A percentile compares a stretch with the other conserved stretches of the same genome.
These are phyloP conservation scores for Pouteria glomerata DNA, from an alignment of 148 eudicot genomes.

Conservation along the genomic window DNA sequence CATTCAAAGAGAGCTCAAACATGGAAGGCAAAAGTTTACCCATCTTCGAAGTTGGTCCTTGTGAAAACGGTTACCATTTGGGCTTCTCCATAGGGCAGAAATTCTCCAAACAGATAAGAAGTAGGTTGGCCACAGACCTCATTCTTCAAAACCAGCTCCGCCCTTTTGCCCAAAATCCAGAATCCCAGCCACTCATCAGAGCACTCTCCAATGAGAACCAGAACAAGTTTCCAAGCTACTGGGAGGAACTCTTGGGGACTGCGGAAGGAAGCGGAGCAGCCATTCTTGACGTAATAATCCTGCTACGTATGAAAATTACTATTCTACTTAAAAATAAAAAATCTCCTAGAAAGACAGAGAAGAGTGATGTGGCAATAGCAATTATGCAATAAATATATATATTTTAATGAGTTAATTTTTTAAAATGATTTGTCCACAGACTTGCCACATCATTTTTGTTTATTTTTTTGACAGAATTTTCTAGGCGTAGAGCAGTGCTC, in stretches of 20 bases:
- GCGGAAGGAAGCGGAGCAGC: slow-evolving; percentile 70
- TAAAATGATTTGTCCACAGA: no score
- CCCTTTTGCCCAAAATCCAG: slow-evolving; percentile 43
- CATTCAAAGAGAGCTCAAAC: slow-evolving; percentile 8
- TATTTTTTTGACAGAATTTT: no score
- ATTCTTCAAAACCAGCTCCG: slow-evolving; percentile 64
- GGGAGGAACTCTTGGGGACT: slow-evolving; percentile 78
- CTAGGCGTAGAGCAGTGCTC: no score
- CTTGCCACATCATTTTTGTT: no score
- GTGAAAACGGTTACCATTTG: slow-evolving; percentile 49
- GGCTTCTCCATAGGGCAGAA: slow-evolving; percentile 71
- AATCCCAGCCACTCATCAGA: slow-evolving; percentile 36
- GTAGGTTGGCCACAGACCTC: slow-evolving; percentile 66
- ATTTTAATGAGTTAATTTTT: no score
- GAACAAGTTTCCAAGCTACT: slow-evolving; percentile 48
- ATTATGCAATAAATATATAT: no score
- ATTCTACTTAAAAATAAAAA: no score
- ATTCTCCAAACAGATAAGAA: slow-evolving; percentile 53
- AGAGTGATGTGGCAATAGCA: no score
- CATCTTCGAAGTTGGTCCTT: slow-evolving; percentile 67
- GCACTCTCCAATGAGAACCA: slow-evolving; percentile 41
- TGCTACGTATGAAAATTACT: no score
- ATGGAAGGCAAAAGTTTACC: slow-evolving; percentile 24
- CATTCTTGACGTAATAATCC: slow-evolving; percentile 43
- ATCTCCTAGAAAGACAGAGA: no score